These are phyloP conservation scores for Coccinonectria pachysandricola DNA, from an alignment of 2,329 filamentous ascomycete genomes.

Conservation along the genomic window DNA sequence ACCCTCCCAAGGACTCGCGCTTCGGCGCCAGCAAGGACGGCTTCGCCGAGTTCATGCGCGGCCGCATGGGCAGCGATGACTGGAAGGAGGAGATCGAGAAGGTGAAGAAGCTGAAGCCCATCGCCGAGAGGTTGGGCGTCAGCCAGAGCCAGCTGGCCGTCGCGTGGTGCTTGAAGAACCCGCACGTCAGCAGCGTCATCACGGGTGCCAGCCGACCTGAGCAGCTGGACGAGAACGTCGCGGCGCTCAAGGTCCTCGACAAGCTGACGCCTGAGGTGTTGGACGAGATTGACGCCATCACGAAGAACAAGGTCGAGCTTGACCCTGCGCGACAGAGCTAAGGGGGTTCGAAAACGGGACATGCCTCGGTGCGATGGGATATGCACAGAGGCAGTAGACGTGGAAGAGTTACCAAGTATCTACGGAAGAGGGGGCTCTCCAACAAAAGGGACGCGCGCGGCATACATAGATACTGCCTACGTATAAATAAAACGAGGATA, in stretches of 20 bases:
- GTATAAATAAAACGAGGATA: too few species aligned
- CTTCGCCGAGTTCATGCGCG: conserved; percentile 45
- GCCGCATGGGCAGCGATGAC: conserved; percentile 34
- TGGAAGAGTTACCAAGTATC: too few species aligned
- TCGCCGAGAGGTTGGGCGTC: conserved; percentile 49
- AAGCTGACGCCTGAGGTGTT: conserved; percentile 40
- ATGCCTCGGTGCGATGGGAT: neutral
- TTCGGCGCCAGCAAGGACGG: conserved; percentile 47
- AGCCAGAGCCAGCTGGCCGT: conserved; percentile 40
- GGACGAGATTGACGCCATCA: conserved; percentile 39
- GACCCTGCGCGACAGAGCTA: conserved; percentile 16
- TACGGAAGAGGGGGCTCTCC: too few species aligned
- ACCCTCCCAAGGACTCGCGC: conserved; percentile 44
- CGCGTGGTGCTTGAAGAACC: conserved; percentile 44
- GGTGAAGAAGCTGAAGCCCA: conserved; percentile 31
- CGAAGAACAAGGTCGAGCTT: conserved; percentile 19
- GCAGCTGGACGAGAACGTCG: conserved; percentile 42
- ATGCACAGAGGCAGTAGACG: neutral
- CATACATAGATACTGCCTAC: too few species aligned
- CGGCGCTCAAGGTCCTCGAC: conserved; percentile 33
- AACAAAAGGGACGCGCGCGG: too few species aligned
- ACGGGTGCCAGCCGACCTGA: conserved; percentile 40
- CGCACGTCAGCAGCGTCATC: conserved; percentile 42
- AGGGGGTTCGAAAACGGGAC: neutral
- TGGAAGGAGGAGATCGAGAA: conserved; percentile 40